Conservation (phyloP, 257 asterid genomes). For the Nicotiana obtusifolia region DNA sequence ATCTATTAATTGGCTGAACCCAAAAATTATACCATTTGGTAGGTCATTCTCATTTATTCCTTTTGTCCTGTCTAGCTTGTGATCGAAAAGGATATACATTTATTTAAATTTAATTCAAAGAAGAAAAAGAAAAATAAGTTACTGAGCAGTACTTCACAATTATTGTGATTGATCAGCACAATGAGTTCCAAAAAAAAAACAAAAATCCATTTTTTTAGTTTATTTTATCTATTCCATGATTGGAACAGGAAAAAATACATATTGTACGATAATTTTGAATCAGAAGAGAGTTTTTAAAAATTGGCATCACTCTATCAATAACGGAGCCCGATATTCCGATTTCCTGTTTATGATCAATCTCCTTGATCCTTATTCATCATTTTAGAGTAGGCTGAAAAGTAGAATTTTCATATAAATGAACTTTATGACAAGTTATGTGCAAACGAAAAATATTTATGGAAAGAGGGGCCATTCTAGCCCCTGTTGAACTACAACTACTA, state of each 20-base stretch:
- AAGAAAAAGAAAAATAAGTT: background rate
- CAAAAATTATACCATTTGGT: background rate
- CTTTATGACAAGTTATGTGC: background rate
- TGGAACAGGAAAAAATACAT: no score
- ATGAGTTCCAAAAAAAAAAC: background rate
- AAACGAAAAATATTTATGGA: slow-evolving; percentile 2
- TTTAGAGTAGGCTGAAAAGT: background rate
- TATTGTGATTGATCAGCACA: background rate
- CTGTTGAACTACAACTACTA: background rate
- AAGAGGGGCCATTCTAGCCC: background rate
- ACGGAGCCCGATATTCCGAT: background rate
- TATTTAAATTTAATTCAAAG: background rate
- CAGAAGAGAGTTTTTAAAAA: no score
- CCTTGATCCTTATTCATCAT: background rate
- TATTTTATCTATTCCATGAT: no score
- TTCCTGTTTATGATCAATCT: background rate
- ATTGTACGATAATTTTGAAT: no score
- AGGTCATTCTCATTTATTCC: background rate
- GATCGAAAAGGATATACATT: background rate
- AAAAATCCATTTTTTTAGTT: no score
- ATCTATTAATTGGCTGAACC: background rate
- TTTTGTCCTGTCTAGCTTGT: background rate
- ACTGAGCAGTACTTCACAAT: background rate
- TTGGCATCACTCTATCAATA: no score
- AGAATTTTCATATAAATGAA: background rate